These are phyloP conservation scores for Potentilla sterilis DNA, from an alignment of 306 rosid genomes.

Conservation along the genomic window DNA sequence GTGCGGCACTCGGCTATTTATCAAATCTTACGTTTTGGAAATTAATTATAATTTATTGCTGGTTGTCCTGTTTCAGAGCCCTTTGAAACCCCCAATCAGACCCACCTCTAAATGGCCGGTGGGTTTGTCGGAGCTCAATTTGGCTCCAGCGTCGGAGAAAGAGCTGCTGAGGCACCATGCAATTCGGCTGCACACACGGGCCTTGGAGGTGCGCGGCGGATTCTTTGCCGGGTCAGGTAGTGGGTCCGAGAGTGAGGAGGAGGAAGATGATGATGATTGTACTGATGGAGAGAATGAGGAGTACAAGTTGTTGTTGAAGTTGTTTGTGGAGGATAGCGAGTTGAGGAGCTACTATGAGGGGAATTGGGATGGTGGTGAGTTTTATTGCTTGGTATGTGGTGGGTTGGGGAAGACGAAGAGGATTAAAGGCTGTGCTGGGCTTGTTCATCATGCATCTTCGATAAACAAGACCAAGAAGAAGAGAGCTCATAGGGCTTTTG, in stretches of 20 bases:
- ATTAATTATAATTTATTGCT: neutral
- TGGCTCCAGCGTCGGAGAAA: constrained; percentile 17
- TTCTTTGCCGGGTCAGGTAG: constrained; percentile 36
- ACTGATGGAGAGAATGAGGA: constrained; percentile 9
- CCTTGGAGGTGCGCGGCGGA: constrained; percentile 39
- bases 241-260: constrained; percentile 30
- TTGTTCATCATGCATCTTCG: constrained; percentile 56
- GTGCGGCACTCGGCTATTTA: neutral
- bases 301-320: constrained; percentile 40
- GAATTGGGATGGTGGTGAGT: constrained; percentile 48
- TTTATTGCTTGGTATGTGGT: constrained; percentile 69
- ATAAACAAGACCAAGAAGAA: constrained; percentile 41
- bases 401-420: constrained; percentile 51
- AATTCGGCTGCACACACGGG: constrained; percentile 42
- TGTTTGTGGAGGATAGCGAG: constrained; percentile 47
- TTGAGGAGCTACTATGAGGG: constrained; percentile 56
- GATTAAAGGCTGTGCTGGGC: constrained; percentile 12
- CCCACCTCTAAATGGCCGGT: constrained; percentile 20
- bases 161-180: constrained; percentile 30
- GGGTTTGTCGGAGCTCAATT: constrained; percentile 22
- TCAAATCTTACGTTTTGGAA: neutral
- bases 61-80: constrained; percentile 4
- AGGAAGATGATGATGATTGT: neutral
- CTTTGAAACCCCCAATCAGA: neutral
- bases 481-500: constrained; percentile 64